Evolutionary conservation across 768 basidiomycete species (phyloP), one percentile per base, ranked within the genome.

Genomic region (Boletus rufocinnamomeus): DNA sequence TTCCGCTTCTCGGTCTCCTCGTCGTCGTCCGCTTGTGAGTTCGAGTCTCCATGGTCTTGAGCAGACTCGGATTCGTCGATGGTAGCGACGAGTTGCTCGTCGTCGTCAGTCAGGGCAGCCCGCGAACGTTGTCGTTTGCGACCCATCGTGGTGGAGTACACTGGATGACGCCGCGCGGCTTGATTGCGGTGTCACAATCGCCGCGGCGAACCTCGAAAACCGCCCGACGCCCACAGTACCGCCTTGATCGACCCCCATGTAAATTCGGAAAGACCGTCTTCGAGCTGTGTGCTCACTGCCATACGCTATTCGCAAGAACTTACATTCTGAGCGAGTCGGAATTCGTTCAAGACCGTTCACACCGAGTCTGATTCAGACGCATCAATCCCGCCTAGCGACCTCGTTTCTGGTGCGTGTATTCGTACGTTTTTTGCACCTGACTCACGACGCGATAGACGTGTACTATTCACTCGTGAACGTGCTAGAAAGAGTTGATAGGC

Each of bases 81-180:
- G 25, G 21, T 60, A 46, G 61, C 65, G 56, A 61, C 52, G 21
- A 50, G 58, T 49, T 68, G 63, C 23, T 62, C 68, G n/a, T 72
- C 69, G 50, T 72, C 72, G 46, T 62, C 66, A 4, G 64, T 68
- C 17, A 69, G 64, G 44, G 77, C 75, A 2, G 73, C 73, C 46
- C 79, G 75, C n/a, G 78, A 75, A 37, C 79, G 79, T 65, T 74
- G 80, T 61, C 83, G 77, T 68, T 83, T 84, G 62, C 80, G 78
- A 32, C 66, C 62, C 68, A 69, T 69, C 32, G 52, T 58, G 37
- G 47, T 57, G 50, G 32, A 23, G 74, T 63, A 13, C 47, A 50
- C 58, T 51, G 30, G 30, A 43, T 50, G 45, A 58, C 56, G 4
- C 21, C 37, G 21, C 57, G 59, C 63, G 63, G 43, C 40, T 28